These are phyloP conservation scores for Fusarium nygamai DNA, from an alignment of 2,329 filamentous ascomycete genomes.

Conservation along the genomic window DNA sequence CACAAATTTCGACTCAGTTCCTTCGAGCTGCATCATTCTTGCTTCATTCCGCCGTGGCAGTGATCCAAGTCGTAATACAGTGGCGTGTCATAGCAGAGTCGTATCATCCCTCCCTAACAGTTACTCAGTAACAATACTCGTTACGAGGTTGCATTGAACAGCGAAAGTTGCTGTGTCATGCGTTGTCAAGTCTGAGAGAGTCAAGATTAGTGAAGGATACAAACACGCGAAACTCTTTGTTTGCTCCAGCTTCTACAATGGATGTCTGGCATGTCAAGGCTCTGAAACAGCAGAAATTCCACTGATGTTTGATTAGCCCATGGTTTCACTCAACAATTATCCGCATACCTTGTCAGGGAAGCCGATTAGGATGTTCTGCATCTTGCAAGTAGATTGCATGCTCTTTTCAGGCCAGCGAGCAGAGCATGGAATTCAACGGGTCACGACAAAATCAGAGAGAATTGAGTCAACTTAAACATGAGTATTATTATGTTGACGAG, in stretches of 20 bases:
- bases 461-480: not conserved
- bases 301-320: not conserved
- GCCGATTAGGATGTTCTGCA: slow-evolving; percentile 4
- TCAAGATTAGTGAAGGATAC: not conserved
- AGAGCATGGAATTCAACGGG: not conserved
- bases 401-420: not conserved
- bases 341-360: not conserved
- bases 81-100: slow-evolving; percentile 30
- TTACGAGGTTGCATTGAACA: not conserved
- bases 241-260: not conserved
- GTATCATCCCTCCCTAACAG: not conserved
- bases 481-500: slow-evolving; percentile 11
- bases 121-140: not conserved
- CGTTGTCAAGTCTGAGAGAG: not conserved
- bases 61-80: slow-evolving; percentile 11
- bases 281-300: not conserved
- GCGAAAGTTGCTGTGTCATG: not conserved
- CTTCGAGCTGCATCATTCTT: slow-evolving; percentile 29
- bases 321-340: not conserved
- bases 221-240: not conserved
- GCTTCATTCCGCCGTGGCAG: slow-evolving; percentile 24
- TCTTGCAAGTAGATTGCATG: slow-evolving; percentile 3
- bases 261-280: not conserved
- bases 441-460: not conserved
- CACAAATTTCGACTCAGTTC: not conserved